phyloP scores from a whole-genome alignment of 2,329 filamentous ascomycete genomes.

The Emydomyces testavorans region DNA sequence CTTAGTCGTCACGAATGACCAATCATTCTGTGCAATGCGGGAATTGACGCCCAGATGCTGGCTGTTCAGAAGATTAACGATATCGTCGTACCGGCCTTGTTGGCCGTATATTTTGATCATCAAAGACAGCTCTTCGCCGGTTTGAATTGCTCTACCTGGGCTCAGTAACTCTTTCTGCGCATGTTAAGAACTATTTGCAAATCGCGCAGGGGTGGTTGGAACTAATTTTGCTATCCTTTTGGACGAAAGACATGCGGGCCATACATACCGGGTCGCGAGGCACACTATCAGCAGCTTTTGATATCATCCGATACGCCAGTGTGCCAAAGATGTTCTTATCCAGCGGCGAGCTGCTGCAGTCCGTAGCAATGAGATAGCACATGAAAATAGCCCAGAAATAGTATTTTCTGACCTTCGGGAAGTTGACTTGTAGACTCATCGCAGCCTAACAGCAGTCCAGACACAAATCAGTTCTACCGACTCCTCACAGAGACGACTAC shows the following conservation, averaged over 20 bases:
- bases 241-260: slow-evolving; percentile 14
- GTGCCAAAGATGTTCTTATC: slow-evolving; percentile 39
- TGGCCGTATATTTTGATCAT: slow-evolving; percentile 35
- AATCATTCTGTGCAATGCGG: slow-evolving; percentile 35
- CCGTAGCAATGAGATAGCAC: slow-evolving; percentile 33
- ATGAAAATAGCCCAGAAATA: slow-evolving; percentile 41
- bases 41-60: slow-evolving; percentile 34
- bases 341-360: slow-evolving; percentile 29
- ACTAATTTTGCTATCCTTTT: background rate
- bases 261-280: slow-evolving; percentile 33
- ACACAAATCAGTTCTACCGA: slow-evolving; percentile 17
- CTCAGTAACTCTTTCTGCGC: slow-evolving; percentile 33
- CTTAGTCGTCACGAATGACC: slow-evolving; percentile 32
- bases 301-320: slow-evolving; percentile 41
- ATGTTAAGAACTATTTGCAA: slow-evolving; percentile 9
- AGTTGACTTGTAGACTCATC: slow-evolving; percentile 41
- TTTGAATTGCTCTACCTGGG: slow-evolving; percentile 36
- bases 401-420: slow-evolving; percentile 38
- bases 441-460: slow-evolving; percentile 32
- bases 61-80: slow-evolving; percentile 34
- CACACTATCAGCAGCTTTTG: slow-evolving; percentile 37
- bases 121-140: slow-evolving; percentile 37
- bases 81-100: slow-evolving; percentile 32
- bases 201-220: background rate
- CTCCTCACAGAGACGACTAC: too few relatives aligned